Evolutionary conservation across 345 rosid genomes (phyloP).

Genomic region (Gossypium thurberi): DNA sequence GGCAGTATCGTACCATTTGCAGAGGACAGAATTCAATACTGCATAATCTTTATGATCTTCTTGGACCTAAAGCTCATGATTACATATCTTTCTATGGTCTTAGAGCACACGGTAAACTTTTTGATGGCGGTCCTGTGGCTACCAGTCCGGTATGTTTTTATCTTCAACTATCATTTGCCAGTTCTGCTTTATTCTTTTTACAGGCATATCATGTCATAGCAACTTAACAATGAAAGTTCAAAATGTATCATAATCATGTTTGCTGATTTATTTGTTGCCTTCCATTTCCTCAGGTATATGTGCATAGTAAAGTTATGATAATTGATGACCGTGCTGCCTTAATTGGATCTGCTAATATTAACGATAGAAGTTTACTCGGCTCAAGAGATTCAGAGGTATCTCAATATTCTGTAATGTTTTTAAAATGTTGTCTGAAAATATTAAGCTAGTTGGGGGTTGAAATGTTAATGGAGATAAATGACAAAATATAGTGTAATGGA

Average conservation of each 20-base stretch:
- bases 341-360: constrained; percentile 93
- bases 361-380: constrained; percentile 95
- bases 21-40: constrained; percentile 88
- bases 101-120: constrained; percentile 77
- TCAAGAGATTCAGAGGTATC: constrained; percentile 99
- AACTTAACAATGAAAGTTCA: neutral
- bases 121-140: constrained; percentile 78
- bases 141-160: constrained; percentile 71
- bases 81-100: constrained; percentile 96
- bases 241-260: neutral
- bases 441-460: neutral
- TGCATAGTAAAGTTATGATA: constrained; percentile 94
- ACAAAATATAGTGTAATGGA: neutral
- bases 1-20: constrained; percentile 97
- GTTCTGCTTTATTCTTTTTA: constrained; percentile 1
- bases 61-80: constrained; percentile 70
- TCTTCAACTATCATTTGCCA: neutral
- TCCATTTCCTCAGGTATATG: constrained; percentile 59
- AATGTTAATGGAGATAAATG: neutral
- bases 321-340: constrained; percentile 64
- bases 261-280: neutral
- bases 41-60: constrained; percentile 61
- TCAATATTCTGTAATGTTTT: constrained; percentile 2
- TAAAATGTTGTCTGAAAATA: neutral
- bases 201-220: neutral